Percentiles rank a stretch among this genome's conserved stretches.
Conservation (phyloP, 2,329 filamentous ascomycete genomes). For the Ilyonectria mors-panacis region DNA sequence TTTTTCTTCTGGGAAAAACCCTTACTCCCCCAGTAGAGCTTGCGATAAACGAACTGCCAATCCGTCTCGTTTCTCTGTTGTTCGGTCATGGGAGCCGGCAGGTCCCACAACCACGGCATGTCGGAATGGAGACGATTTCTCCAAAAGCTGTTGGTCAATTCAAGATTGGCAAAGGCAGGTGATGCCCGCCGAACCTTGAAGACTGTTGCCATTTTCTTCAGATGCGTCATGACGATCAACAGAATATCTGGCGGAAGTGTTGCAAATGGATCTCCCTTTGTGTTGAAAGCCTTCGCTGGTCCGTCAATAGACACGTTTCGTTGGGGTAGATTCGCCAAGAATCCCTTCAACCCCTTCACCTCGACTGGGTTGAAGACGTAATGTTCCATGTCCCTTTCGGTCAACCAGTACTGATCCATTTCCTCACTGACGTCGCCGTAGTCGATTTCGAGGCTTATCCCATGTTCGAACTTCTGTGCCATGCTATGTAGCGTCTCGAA, state of each 20-base stretch:
- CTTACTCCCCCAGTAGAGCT: constrained; percentile 15
- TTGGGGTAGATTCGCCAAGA: neutral
- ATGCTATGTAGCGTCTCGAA: constrained; percentile 17
- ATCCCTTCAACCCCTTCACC: constrained; percentile 5
- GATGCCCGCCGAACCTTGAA: constrained; percentile 7
- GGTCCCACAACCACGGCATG: constrained; percentile 13
- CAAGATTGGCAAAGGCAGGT: constrained; percentile 10
- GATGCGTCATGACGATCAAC: neutral
- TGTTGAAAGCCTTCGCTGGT: neutral
- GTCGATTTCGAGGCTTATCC: constrained; percentile 10
- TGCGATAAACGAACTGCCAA: constrained; percentile 11
- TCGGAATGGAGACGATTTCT: neutral
- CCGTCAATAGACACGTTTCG: neutral
- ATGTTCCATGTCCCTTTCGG: constrained; percentile 9
- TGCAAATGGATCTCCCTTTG: constrained; percentile 1
- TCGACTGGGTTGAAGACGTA: constrained; percentile 8
- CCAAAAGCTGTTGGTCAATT: constrained; percentile 2
- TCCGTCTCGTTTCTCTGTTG: constrained; percentile 5
- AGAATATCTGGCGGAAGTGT: constrained; percentile 4
- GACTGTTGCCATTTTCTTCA: constrained; percentile 1
- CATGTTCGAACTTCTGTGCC: neutral
- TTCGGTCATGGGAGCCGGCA: neutral
- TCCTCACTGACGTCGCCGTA: constrained; percentile 15
- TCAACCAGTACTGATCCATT: constrained; percentile 14
- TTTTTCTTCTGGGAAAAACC: neutral